These are phyloP conservation scores for Mortierella hygrophila DNA, from an alignment of 192 early-diverging fungal species.

Conservation along the genomic window DNA sequence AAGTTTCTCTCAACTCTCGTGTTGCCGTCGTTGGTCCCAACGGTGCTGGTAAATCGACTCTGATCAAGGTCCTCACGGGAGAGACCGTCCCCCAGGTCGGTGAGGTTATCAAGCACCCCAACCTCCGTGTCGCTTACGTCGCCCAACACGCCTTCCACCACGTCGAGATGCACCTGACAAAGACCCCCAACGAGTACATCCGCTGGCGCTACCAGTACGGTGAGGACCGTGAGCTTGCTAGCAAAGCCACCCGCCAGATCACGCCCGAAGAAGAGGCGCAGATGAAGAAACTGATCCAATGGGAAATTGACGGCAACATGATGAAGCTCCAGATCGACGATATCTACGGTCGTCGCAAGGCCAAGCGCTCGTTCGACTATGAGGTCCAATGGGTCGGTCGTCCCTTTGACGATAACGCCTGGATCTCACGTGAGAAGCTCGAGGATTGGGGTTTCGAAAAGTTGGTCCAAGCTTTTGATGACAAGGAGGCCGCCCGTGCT, in stretches of 20 bases:
- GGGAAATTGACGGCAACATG: constrained; percentile 36
- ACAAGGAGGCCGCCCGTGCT: constrained; percentile 74
- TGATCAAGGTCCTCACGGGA: constrained; percentile 76
- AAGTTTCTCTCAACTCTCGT: constrained; percentile 78
- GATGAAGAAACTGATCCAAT: constrained; percentile 26
- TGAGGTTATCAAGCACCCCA: constrained; percentile 83
- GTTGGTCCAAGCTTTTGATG: constrained; percentile 62
- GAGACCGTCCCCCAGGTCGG: constrained; percentile 77
- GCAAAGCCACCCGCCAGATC: constrained; percentile 74
- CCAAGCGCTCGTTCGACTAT: constrained; percentile 71
- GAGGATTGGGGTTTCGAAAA: constrained; percentile 83
- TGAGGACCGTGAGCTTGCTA: constrained; percentile 79
- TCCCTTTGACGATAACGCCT: constrained; percentile 78
- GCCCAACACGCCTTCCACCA: constrained; percentile 92
- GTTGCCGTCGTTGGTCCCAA: constrained; percentile 79
- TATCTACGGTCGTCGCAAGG: constrained; percentile 73
- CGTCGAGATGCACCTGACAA: constrained; percentile 80
- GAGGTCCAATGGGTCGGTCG: constrained; percentile 78
- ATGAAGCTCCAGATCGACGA: constrained; percentile 60
- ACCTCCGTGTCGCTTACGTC: constrained; percentile 87
- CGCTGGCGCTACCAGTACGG: constrained; percentile 82
- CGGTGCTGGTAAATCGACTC: constrained; percentile 54
- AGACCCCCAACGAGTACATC: constrained; percentile 62
- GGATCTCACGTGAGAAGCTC: constrained; percentile 72
- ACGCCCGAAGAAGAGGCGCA: constrained; percentile 68